These are phyloP conservation scores for Galerina sulciceps DNA, from an alignment of 768 basidiomycete species.

Conservation along the genomic window DNA sequence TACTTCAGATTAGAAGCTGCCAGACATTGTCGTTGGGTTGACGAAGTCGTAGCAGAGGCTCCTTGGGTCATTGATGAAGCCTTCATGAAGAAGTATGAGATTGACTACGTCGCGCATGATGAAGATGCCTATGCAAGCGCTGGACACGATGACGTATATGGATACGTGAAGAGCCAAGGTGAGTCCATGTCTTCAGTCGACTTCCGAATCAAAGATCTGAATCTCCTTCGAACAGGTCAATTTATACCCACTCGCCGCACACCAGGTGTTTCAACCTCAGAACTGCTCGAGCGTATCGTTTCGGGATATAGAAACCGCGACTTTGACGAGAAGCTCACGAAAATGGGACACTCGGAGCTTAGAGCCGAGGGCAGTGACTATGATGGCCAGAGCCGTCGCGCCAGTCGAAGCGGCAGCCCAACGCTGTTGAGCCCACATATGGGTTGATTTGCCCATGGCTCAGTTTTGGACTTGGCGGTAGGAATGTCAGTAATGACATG, in stretches of 20 bases:
- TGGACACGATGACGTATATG: conserved; percentile 88
- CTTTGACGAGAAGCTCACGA: conserved; percentile 88
- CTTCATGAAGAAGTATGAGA: conserved; percentile 83
- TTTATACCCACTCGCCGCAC: conserved; percentile 96
- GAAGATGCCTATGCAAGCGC: conserved; percentile 83
- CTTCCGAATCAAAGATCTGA: background rate
- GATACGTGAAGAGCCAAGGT: conserved; percentile 82
- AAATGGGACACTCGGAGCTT: conserved; percentile 82
- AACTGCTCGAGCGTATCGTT: conserved; percentile 91
- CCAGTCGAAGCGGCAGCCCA: conserved; percentile 31
- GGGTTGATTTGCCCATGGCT: too few species aligned
- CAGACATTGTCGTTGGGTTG: conserved; percentile 98
- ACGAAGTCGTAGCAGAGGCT: conserved; percentile 87
- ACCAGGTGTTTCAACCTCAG: conserved; percentile 92
- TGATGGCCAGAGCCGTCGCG: conserved; percentile 40
- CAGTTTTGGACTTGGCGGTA: too few species aligned
- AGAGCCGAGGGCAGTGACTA: conserved; percentile 66
- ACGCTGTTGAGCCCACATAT: background rate
- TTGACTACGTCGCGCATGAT: conserved; percentile 98
- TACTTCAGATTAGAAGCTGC: conserved; percentile 75
- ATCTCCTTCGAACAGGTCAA: conserved; percentile 58
- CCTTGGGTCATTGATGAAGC: conserved; percentile 89
- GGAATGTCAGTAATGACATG: too few species aligned
- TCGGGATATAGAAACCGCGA: conserved; percentile 81
- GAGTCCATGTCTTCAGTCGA: conserved; percentile 18